Evolutionary conservation across 2,329 filamentous ascomycete genomes (phyloP), one percentile per base, ranked within the genome.

Genomic region (Pseudogymnoascus sp.): DNA sequence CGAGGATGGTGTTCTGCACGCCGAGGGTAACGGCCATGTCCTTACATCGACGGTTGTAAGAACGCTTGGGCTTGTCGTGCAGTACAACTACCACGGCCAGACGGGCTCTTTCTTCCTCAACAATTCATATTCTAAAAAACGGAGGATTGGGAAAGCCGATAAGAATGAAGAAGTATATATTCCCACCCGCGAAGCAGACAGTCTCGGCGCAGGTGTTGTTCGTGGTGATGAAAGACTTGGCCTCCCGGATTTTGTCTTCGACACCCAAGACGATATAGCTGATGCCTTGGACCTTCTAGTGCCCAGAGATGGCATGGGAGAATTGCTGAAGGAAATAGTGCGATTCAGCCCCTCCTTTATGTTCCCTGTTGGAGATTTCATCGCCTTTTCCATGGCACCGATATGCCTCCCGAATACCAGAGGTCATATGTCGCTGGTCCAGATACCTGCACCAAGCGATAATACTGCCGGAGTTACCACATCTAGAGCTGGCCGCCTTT

Each of bases 1-100:
- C 9, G 62, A 58, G n/a, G 64, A 66, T 59, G 70, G 70, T 8
- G 67, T 64, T 16, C 38, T 72, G 28, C 62, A 71, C 62, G 73
- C 73, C 9, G 71, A 73, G 67, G 73, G 73, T 2, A 72, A 73
- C 58, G 72, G 72, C 1, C 71, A 73, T 34, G 72, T 70, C 28
- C 59, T 74, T 39, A 72, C 70, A 6, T 73, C 72, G 2, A 72
- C 70, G 0, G 63, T 65, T 3, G 70, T 74, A 3, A 62, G 66
- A 25, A 66, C 66, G 12, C 59, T 70, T 20, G 69, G 68, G 1
- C 63, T 68, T 8, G 64, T 68, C 7, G 22, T 69, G 22, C 66
- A 69, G 57, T 69, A 67, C 34, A 39, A 60, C 7, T 64, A 64
- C 22, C 64, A 65, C 22, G 65, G 64, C 38, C 60, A 57, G 30